Evolutionary conservation across 352 stramenopile genomes (phyloP).

Genomic region (Globisporangium parvum): DNA sequence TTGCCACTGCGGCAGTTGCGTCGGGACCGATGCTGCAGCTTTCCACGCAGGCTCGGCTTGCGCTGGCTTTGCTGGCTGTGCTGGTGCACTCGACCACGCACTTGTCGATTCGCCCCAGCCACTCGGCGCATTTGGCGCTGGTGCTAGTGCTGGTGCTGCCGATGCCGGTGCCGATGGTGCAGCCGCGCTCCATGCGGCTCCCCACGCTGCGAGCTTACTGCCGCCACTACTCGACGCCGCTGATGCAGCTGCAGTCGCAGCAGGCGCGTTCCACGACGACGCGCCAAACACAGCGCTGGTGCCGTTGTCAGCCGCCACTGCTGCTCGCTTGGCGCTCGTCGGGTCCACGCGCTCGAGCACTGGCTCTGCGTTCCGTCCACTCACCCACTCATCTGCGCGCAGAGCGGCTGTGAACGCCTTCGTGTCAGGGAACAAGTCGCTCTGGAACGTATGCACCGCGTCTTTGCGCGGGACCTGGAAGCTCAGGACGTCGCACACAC

Average conservation of each 20-base stretch:
- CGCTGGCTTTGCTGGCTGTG: conserved; percentile 2
- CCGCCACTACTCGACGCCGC: neutral
- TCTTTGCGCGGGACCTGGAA: conserved; percentile 66
- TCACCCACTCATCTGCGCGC: conserved; percentile 33
- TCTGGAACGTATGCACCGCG: conserved; percentile 55
- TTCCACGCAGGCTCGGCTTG: conserved; percentile 12
- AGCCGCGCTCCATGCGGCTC: conserved; percentile 7
- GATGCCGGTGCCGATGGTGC: neutral
- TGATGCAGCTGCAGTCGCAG: neutral
- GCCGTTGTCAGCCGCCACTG: conserved; percentile 5
- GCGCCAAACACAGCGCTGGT: conserved; percentile 28
- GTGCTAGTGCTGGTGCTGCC: conserved; percentile 8
- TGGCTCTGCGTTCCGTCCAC: conserved; percentile 36
- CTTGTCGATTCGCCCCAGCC: conserved; percentile 17
- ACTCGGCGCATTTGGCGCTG: conserved; percentile 5
- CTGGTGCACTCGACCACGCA: conserved; percentile 18
- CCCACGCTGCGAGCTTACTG: conserved; percentile 5
- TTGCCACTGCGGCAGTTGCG: conserved; percentile 12
- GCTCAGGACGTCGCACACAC: conserved; percentile 55
- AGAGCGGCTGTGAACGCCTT: conserved; percentile 30
- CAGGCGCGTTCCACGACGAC: neutral
- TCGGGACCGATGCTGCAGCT: conserved; percentile 7
- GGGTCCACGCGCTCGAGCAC: conserved; percentile 29
- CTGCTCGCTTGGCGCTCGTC: conserved; percentile 14
- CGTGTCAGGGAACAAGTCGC: conserved; percentile 71